Evolutionary conservation across 345 rosid species (phyloP).

Genomic region (Citrus glauca): DNA sequence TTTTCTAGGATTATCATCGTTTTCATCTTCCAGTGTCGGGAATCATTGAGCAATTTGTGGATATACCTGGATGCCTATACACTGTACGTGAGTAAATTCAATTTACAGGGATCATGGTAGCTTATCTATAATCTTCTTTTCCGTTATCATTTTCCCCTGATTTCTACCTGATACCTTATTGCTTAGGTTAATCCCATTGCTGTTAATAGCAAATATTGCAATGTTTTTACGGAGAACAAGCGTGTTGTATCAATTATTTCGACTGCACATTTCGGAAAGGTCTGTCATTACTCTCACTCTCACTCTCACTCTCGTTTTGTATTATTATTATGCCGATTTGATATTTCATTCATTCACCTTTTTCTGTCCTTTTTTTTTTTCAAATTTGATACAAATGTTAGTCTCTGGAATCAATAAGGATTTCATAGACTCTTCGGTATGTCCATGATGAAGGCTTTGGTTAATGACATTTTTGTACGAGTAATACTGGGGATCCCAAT

Average conservation of each 20-base stretch:
- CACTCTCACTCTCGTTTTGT: too few relatives aligned
- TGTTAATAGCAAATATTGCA: slow-evolving; percentile 89
- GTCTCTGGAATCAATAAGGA: not conserved
- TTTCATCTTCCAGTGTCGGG: slow-evolving; percentile 90
- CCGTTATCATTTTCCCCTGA: not conserved
- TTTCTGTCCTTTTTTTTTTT: not conserved
- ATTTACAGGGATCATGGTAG: not conserved
- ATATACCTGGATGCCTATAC: slow-evolving; percentile 74
- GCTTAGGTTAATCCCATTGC: slow-evolving; percentile 92
- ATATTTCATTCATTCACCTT: not conserved
- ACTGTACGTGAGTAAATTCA: slow-evolving; percentile 46
- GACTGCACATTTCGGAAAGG: slow-evolving; percentile 82
- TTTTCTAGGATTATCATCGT: slow-evolving; percentile 77
- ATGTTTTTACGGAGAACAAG: slow-evolving; percentile 91
- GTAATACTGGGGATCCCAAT: too few relatives aligned
- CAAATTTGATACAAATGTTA: not conserved
- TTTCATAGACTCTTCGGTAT: not conserved
- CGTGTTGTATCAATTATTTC: slow-evolving; percentile 68
- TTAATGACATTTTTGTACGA: not conserved
- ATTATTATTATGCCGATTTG: not conserved
- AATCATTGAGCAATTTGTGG: slow-evolving; percentile 49
- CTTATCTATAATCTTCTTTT: not conserved
- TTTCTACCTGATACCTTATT: slow-evolving; percentile 6
- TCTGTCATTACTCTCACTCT: slow-evolving; percentile 18
- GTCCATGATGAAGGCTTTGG: not conserved